Conservation (phyloP, 2,329 filamentous ascomycete species). For the Pseudogymnoascus sp. region DNA sequence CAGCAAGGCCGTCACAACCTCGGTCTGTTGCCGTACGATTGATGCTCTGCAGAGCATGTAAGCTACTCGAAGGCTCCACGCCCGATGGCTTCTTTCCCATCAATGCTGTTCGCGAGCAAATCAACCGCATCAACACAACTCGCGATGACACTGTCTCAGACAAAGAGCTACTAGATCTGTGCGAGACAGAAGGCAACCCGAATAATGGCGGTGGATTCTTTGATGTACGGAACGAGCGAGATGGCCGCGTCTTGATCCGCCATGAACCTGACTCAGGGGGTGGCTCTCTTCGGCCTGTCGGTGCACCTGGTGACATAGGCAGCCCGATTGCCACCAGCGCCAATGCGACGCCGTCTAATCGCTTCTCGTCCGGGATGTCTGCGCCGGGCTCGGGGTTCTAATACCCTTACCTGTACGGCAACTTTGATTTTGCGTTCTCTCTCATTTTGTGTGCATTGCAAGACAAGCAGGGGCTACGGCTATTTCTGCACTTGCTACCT, state of each 20-base stretch:
- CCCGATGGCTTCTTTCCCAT: constrained; percentile 64
- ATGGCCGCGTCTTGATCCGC: constrained; percentile 35
- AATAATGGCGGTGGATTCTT: constrained; percentile 91
- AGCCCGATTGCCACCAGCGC: constrained; percentile 49
- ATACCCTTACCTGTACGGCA: neutral
- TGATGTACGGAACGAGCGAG: constrained; percentile 35
- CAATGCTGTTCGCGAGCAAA: constrained; percentile 54
- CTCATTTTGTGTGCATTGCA: constrained; percentile 8
- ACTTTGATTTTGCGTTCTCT: constrained; percentile 9
- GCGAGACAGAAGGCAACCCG: constrained; percentile 80
- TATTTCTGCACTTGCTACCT: constrained; percentile 7
- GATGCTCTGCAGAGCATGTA: constrained; percentile 72
- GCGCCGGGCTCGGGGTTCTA: neutral
- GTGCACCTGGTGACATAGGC: constrained; percentile 61
- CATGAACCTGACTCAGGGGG: constrained; percentile 48
- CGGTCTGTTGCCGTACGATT: constrained; percentile 63
- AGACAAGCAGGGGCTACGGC: constrained; percentile 7
- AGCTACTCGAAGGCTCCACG: constrained; percentile 45
- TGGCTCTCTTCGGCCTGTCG: constrained; percentile 34
- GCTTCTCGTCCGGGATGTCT: constrained; percentile 1
- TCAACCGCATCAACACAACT: constrained; percentile 52
- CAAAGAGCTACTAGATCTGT: constrained; percentile 68
- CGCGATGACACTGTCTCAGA: constrained; percentile 40
- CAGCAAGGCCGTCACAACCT: constrained; percentile 45
- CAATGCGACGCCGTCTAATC: neutral